Conservation (phyloP, 768 basidiomycete genomes). For the Hygrophorus russula region DNA sequence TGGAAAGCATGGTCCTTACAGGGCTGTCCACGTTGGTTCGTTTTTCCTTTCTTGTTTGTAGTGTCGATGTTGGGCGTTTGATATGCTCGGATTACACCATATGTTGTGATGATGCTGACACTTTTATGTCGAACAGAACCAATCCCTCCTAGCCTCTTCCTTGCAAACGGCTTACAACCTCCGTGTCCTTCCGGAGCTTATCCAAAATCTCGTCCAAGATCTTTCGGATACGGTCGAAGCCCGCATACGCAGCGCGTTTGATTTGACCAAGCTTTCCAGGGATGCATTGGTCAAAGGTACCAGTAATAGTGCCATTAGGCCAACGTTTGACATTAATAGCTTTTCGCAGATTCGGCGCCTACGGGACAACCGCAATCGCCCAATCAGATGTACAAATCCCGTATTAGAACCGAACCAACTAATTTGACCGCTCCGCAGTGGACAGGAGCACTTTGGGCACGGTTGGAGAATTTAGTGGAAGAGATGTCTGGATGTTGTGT, state of each 20-base stretch:
- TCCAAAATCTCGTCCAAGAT: conserved; percentile 68
- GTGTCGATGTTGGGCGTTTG: neutral
- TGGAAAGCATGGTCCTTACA: conserved; percentile 82
- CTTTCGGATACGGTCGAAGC: conserved; percentile 76
- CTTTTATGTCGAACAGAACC: conserved; percentile 46
- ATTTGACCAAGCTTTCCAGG: conserved; percentile 76
- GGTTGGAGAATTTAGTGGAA: conserved; percentile 74
- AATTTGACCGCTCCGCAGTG: conserved; percentile 82
- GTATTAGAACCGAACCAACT: conserved; percentile 85
- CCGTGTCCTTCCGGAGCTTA: conserved; percentile 70
- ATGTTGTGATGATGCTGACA: neutral
- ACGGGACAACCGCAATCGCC: conserved; percentile 23
- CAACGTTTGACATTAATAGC: conserved; percentile 6
- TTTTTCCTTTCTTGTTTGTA: conserved; percentile 8
- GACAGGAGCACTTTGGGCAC: conserved; percentile 67
- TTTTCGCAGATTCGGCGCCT: conserved; percentile 12
- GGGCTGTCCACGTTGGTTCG: conserved; percentile 71
- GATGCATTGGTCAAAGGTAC: conserved; percentile 75
- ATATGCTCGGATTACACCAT: neutral
- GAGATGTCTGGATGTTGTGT: conserved; percentile 88
- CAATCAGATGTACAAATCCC: conserved; percentile 63
- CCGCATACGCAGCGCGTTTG: conserved; percentile 75
- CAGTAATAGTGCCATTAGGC: conserved; percentile 5
- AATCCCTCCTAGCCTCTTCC: conserved; percentile 82
- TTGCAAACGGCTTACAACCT: conserved; percentile 95